Evolutionary conservation across 768 basidiomycete genomes (phyloP).

Genomic region (Panus rudis): DNA sequence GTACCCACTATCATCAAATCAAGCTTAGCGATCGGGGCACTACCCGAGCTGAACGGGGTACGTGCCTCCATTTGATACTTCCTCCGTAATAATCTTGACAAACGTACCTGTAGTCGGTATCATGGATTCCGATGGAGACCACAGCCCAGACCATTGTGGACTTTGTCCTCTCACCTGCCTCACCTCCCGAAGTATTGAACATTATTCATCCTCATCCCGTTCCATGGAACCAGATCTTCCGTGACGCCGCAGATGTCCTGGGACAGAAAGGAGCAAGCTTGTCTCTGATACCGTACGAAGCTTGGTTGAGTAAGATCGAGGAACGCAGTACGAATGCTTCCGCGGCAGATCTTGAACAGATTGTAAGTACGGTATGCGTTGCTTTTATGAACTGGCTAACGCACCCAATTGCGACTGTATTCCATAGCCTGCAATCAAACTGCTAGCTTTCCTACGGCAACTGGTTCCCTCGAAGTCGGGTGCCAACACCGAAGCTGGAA

Average conservation of each 20-base stretch:
- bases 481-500: too few species aligned
- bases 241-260: neutral
- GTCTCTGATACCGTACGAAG: neutral
- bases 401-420: too few species aligned
- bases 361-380: too few species aligned
- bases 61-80: conserved; percentile 1
- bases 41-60: conserved; percentile 9
- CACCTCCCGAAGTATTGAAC: conserved; percentile 24
- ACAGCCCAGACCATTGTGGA: conserved; percentile 28
- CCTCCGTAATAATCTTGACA: neutral
- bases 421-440: conserved; percentile 9
- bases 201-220: conserved; percentile 32
- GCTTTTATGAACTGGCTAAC: too few species aligned
- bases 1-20: conserved; percentile 17
- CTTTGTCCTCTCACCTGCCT: conserved; percentile 19
- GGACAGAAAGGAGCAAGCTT: neutral
- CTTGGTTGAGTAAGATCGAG: conserved; percentile 4
- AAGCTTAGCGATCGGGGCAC: conserved; percentile 6
- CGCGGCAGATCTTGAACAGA: conserved; percentile 1
- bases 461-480: too few species aligned
- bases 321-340: neutral
- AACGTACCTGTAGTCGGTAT: conserved; percentile 15
- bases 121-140: conserved; percentile 33
- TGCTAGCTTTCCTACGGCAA: conserved; percentile 4
- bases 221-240: conserved; percentile 24